phyloP scores from a whole-genome alignment of 169 alveolate genomes.

The Miamiensis avidus region DNA sequence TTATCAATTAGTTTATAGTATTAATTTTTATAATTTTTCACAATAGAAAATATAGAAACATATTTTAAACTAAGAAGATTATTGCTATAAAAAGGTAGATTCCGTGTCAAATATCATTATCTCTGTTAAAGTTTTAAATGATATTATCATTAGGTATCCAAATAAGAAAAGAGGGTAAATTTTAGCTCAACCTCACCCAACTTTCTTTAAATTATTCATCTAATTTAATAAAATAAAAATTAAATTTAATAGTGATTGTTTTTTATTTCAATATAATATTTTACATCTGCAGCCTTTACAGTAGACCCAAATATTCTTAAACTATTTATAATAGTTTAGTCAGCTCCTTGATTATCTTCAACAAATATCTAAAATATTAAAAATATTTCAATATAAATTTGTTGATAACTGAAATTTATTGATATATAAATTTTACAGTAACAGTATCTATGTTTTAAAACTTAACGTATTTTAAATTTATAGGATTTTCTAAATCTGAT shows the following conservation, averaged over 20 bases:
- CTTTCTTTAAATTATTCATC: slow-evolving; percentile 20
- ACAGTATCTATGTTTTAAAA: slow-evolving; percentile 5
- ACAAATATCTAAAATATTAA: slow-evolving; percentile 2
- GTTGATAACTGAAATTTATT: not conserved
- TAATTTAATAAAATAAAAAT: too few relatives aligned
- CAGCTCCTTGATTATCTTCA: slow-evolving; percentile 9
- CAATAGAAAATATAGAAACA: too few relatives aligned
- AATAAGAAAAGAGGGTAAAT: slow-evolving; percentile 2
- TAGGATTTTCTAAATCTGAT: not conserved
- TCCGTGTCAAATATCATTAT: too few relatives aligned
- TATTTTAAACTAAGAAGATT: too few relatives aligned
- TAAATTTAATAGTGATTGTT: too few relatives aligned
- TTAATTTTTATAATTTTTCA: too few relatives aligned
- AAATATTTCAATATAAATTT: not conserved
- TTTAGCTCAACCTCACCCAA: slow-evolving; percentile 13
- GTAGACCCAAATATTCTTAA: slow-evolving; percentile 18
- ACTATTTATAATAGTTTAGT: not conserved
- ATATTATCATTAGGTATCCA: slow-evolving; percentile 8
- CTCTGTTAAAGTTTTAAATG: slow-evolving; percentile 17
- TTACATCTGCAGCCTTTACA: slow-evolving; percentile 12
- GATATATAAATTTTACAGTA: slow-evolving; percentile 8
- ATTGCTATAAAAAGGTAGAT: too few relatives aligned
- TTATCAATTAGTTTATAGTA: too few relatives aligned
- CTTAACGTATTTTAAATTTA: slow-evolving; percentile 7
- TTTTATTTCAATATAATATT: too few relatives aligned